Evolutionary conservation across 108 stramenopile species (phyloP), one percentile per base, ranked within the genome.

Genomic region (Conticribra guillardii): DNA sequence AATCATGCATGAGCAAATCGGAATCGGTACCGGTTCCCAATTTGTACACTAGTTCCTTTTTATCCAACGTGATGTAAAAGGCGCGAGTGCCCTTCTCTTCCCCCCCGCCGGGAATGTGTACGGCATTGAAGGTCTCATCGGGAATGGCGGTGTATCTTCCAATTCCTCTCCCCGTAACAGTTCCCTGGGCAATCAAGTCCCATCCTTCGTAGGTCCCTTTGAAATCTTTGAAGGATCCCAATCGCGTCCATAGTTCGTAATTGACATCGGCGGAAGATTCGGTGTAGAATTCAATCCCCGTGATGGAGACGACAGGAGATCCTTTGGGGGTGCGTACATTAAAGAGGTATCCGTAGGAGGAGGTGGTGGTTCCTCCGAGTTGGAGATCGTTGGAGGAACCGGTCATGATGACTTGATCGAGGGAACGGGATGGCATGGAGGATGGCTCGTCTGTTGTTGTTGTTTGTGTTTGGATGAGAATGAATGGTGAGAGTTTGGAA

Each of bases 301-400:
- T 71, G 24, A 71, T 61, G 24, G 53, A 33, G 33, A 58, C 51
- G 24, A 71, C 69, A 1, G 26, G 19, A 16, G 51, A 56, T 21
- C 41, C 37, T 0, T 31, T 29, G 34, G 60, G 60, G 50, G 69
- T 60, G 16, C 69, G 59, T 49, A 71, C 53, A 32, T 71, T 71
- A 51, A 71, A 71, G 23, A 71, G n/a, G 50, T 52, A 71, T 11
- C 69, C 69, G 32, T 60, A 71, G 5, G 69, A 71, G 18, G 69
- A 71, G 3, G 69, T 71, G 28, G 69, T 71, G 24, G 33, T 41
- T 26, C 69, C 60, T 22, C 69, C 69, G 47, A 61, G 52, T 32
- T 58, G 24, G 31, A 71, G 59, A 53, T 71, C 69, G 33, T 60
- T 28, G 30, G 32, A 46, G 2, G 69, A 71, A 18, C 69, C 69